Evolutionary conservation across 176 grass and related monocot genomes (phyloP).

Genomic region (Zoysia japonica): DNA sequence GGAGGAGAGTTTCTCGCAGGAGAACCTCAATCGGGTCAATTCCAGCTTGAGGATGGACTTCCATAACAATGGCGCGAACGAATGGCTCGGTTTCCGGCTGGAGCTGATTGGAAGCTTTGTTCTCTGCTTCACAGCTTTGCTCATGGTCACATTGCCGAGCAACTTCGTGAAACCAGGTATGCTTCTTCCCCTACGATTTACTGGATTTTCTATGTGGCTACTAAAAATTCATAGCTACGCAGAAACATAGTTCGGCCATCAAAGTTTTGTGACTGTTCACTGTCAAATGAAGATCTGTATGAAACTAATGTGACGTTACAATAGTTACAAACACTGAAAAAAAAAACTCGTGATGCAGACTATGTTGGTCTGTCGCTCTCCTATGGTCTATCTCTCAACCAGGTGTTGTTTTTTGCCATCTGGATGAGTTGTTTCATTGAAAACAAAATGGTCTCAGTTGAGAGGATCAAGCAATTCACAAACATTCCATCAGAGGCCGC

Average conservation of each 20-base stretch:
- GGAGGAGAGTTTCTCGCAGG: conserved; percentile 59
- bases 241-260: neutral
- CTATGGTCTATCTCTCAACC: conserved; percentile 88
- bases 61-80: conserved; percentile 94
- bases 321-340: neutral
- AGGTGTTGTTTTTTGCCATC: conserved; percentile 69
- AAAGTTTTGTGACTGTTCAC: neutral
- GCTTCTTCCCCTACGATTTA: neutral
- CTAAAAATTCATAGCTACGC: neutral
- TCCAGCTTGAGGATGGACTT: conserved; percentile 97
- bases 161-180: conserved; percentile 75
- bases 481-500: conserved; percentile 80
- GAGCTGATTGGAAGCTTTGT: conserved; percentile 86
- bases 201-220: neutral
- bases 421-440: conserved; percentile 96
- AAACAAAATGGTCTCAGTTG: conserved; percentile 92
- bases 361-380: conserved; percentile 94
- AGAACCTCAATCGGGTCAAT: conserved; percentile 82
- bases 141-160: conserved; percentile 85
- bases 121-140: conserved; percentile 79
- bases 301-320: neutral
- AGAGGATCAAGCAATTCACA: conserved; percentile 95
- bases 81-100: conserved; percentile 89
- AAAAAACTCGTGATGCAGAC: conserved; percentile 52
- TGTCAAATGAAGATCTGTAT: neutral